Evolutionary conservation across 768 basidiomycete genomes (phyloP), one percentile per base, ranked within the genome.

Genomic region (Tylopilus sp.): DNA sequence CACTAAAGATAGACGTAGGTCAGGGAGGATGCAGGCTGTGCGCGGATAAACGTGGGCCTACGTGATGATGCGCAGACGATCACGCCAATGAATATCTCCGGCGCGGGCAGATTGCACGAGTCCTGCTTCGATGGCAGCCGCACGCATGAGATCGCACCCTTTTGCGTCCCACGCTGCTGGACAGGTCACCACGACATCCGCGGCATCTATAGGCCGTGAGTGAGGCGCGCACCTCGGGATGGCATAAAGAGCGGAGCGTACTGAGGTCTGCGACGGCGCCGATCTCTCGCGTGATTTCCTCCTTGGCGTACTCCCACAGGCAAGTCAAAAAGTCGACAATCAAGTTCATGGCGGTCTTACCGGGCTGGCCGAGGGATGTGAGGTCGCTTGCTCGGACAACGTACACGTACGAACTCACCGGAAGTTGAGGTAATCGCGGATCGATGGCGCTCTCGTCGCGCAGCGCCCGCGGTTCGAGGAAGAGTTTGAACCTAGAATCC

Each of bases 81-180:
- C 89, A 54, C 86, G 76, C 92, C 91, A 94, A 50, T 77, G 74
- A 19, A 72, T 71, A 59, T 94, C 92, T 16, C 85, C 84, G 16
- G 87, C 84, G 41, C 77, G 73, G 6, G 86, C 73, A 43, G 83
- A 84, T 58, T 84, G 84, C 13, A 93, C 92, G 6, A 94, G 77
- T 0, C 88, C 88, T 7, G 91, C 91, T 22, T 76, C 74, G 54
- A 94, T 87, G 16, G 92, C 90, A 38, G 89, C 88, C 45, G 85
- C 85, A 21, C 91, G 80, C 92, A 93, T 93, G 59, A 92, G 78
- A 53, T 86, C 85, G 62, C 87, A 91, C 0, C 89, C 91, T 57
- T 78, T 84, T 1, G 86, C 89, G 65, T 94, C 91, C 92, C 91
- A 94, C 19, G 91, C 92, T 14, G 92, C 92, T 49, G 92, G 92